Evolutionary conservation across 768 basidiomycete genomes (phyloP), one percentile per base, ranked within the genome.

Genomic region (Gautieria morchelliformis): DNA sequence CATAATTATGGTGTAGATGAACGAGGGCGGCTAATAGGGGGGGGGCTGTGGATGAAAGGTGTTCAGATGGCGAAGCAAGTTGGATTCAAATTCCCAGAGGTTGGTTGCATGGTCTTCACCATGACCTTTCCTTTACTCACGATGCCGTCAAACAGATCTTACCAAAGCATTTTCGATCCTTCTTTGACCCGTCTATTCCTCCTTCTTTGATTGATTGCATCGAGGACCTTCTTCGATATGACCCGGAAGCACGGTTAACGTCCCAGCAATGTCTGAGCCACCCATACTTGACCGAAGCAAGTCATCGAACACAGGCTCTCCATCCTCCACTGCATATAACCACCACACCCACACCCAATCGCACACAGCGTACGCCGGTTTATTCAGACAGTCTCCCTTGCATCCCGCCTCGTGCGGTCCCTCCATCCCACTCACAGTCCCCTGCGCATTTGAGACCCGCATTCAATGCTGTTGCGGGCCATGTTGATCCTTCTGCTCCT

Each of bases 61-160:
- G 78, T 93, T 64, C 84, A 84, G 70, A 84, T 98, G 81, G 94
- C 93, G 14, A 82, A 83, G 67, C 77, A 78, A 41, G 84, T 88
- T 60, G 93, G 92, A 12, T 97, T 92, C 68, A 75, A 78, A 35
- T 99, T 96, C 72, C 88, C 85, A 53, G 93, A 91, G 79, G 94
- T 95, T 62, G 59, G 81, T 71, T 30, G 48, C 35, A 49, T 32
- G 14, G 27, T 59, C 59, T 55, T 49, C 27, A 44, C 45, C 30
- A 39, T 22, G 45, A 48, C 39, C 54, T 51, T 51, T 17, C 39
- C 54, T 51, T 51, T 17, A n/a, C 49, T 53, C 56, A 49, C 41
- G 11, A 37, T 3, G 49, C 24, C 45, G 56, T 63, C 58, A 20
- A 48, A 17, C 65, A 91, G 89, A 75, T 76, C 47, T 74, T 72